Conservation (phyloP, 345 rosid genomes). For the Dipteronia sinensis region DNA sequence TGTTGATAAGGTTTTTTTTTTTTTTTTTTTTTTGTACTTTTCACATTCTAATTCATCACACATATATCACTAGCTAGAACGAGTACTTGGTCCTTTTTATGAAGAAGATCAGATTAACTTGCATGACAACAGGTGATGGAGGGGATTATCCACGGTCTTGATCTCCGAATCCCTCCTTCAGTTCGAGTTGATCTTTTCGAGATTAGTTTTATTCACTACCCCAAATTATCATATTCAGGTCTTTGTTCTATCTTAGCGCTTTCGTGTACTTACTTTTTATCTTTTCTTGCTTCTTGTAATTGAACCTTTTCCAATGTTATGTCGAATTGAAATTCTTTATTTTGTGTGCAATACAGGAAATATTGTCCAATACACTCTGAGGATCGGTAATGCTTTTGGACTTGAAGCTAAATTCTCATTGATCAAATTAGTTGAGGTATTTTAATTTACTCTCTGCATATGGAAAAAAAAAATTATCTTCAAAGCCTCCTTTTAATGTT, state of each 20-base stretch:
- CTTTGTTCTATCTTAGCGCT: background rate
- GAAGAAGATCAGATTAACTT: constrained; percentile 7
- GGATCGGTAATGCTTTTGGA: constrained; percentile 32
- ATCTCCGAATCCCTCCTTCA: constrained; percentile 35
- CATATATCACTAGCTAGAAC: background rate
- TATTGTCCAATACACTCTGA: constrained; percentile 39
- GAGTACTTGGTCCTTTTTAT: background rate
- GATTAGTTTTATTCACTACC: constrained; percentile 31
- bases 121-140: constrained; percentile 24
- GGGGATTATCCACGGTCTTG: constrained; percentile 29
- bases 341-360: constrained; percentile 23
- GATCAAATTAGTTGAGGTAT: constrained; percentile 41
- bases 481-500: too few relatives aligned
- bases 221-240: constrained; percentile 24
- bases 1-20: constrained; percentile 36
- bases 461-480: too few relatives aligned
- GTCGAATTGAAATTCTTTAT: background rate
- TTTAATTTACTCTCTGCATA: too few relatives aligned
- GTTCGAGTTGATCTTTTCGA: constrained; percentile 39
- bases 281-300: too few relatives aligned
- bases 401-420: constrained; percentile 39
- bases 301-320: background rate
- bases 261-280: background rate
- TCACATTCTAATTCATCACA: too few relatives aligned
- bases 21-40: background rate